These are phyloP conservation scores for Zizania palustris DNA, from an alignment of 202 grass and related monocot species.

Conservation along the genomic window DNA sequence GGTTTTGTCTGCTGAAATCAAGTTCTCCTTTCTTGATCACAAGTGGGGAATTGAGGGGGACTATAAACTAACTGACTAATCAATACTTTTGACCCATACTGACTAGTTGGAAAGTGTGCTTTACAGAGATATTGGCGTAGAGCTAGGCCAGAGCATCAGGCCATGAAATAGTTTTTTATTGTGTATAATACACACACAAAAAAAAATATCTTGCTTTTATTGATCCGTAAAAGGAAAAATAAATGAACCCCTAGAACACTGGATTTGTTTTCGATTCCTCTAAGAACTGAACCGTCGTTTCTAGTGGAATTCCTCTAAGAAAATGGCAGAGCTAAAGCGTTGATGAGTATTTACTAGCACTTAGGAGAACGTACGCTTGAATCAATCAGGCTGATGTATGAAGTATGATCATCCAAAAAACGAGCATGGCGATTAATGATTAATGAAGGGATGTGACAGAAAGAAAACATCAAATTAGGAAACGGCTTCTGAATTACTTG, in stretches of 20 bases:
- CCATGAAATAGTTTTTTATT: neutral
- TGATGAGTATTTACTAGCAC: neutral
- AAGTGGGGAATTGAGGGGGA: neutral
- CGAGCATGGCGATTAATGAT: neutral
- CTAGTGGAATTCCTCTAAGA: neutral
- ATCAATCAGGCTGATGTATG: neutral
- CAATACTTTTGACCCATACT: conserved; percentile 15
- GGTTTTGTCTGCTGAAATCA: neutral
- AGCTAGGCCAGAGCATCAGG: neutral
- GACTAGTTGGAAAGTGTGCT: neutral
- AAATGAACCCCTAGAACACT: neutral
- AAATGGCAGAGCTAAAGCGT: neutral
- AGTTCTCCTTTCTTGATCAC: conserved; percentile 17
- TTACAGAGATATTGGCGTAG: neutral
- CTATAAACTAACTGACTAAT: neutral
- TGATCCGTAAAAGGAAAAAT: neutral
- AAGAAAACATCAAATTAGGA: neutral
- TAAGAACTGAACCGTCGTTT: neutral
- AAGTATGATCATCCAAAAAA: neutral
- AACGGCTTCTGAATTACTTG: neutral
- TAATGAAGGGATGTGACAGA: neutral
- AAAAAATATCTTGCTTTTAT: neutral
- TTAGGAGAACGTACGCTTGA: neutral
- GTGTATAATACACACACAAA: neutral
- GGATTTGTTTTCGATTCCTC: neutral